Evolutionary conservation across 1,284 basidiomycete genomes (phyloP).

Genomic region (Trichosporon sp.): DNA sequence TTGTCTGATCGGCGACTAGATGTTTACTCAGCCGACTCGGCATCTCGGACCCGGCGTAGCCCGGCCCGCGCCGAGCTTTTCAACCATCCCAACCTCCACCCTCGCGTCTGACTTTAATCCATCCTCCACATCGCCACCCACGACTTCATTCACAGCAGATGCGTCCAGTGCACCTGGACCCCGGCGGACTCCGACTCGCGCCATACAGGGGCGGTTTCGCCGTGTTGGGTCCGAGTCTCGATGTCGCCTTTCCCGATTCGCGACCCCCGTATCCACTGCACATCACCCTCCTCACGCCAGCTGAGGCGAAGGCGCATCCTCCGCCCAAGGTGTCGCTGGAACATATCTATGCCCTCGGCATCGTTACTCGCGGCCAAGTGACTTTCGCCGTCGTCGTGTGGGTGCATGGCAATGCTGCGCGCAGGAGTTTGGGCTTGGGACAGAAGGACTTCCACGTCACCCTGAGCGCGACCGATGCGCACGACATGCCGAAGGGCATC

Average conservation of each 20-base stretch:
- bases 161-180: background rate
- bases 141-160: background rate
- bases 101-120: background rate
- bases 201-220: background rate
- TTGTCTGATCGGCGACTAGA: background rate
- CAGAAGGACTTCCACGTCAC: background rate
- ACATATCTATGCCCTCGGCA: background rate
- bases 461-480: background rate
- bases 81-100: background rate
- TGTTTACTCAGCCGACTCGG: background rate
- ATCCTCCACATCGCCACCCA: background rate
- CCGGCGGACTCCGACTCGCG: background rate
- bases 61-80: background rate
- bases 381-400: background rate
- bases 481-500: background rate
- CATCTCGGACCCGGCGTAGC: background rate
- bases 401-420: background rate
- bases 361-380: background rate
- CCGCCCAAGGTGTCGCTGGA: background rate
- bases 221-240: background rate
- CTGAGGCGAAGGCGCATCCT: background rate
- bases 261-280: background rate
- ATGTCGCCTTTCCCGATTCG: background rate
- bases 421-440: background rate
- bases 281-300: background rate